Percentiles rank a stretch among this genome's conserved stretches.
phyloP scores from a whole-genome alignment of 2,329 filamentous ascomycete genomes.

The Lecanicillium sp. region DNA sequence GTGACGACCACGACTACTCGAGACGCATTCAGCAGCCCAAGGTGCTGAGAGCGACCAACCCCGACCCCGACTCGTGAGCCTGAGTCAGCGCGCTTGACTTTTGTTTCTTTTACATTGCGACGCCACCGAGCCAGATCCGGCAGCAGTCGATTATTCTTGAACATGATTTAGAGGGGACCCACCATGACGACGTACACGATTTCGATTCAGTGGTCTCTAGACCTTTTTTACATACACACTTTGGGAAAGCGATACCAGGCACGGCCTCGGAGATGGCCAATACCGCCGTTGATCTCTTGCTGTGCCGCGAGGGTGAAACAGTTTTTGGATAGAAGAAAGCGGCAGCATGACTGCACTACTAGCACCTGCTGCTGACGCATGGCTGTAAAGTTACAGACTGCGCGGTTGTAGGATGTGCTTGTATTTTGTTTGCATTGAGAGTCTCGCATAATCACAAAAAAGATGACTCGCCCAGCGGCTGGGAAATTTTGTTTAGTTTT shows the following conservation, averaged over 20 bases:
- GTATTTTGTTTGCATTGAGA: conserved; percentile 10
- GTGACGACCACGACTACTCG: conserved; percentile 61
- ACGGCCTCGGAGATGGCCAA: no score
- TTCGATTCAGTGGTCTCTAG: conserved; percentile 8
- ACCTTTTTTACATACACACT: conserved; percentile 8
- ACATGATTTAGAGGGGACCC: conserved; percentile 6
- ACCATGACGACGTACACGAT: conserved; percentile 13
- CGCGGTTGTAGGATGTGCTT: neutral
- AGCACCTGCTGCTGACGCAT: neutral
- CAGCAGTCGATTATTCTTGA: neutral
- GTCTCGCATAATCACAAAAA: conserved; percentile 1
- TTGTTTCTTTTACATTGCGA: neutral
- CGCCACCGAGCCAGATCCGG: neutral
- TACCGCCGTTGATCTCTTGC: neutral
- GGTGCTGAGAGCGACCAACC: conserved; percentile 58
- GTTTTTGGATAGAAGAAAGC: conserved; percentile 6
- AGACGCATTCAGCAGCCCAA: conserved; percentile 50
- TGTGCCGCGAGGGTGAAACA: neutral
- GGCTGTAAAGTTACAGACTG: neutral
- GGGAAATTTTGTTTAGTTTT: neutral
- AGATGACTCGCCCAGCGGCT: conserved; percentile 13
- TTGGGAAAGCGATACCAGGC: neutral
- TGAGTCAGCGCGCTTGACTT: neutral
- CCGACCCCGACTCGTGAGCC: conserved; percentile 39
- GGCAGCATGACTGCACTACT: neutral